Evolutionary conservation across 2,329 filamentous ascomycete species (phyloP).

Genomic region (Chaetoscypha palmicola): DNA sequence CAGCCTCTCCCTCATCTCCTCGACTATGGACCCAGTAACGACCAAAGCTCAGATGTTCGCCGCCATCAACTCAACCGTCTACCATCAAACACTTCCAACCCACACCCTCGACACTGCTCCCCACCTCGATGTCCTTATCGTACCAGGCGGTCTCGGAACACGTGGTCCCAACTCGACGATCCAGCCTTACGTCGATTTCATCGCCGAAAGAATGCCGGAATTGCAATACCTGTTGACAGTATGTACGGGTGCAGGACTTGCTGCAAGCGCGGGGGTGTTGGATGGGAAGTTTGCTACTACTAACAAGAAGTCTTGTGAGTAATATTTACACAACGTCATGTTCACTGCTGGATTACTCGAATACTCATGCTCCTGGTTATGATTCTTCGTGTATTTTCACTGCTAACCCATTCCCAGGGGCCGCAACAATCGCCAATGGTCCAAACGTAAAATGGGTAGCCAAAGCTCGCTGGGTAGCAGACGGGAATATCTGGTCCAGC

Average conservation of each 20-base stretch:
- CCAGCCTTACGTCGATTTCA: constrained; percentile 37
- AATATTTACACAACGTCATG: no score
- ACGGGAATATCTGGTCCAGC: constrained; percentile 61
- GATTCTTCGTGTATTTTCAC: no score
- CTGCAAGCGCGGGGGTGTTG: constrained; percentile 52
- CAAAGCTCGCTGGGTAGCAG: constrained; percentile 52
- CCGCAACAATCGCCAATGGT: constrained; percentile 38
- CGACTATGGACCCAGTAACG: constrained; percentile 22
- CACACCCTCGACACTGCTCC: constrained; percentile 18
- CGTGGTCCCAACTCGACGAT: constrained; percentile 30
- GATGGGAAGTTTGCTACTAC: constrained; percentile 56
- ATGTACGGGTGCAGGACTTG: constrained; percentile 56
- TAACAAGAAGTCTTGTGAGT: constrained; percentile 57
- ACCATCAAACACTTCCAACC: constrained; percentile 10
- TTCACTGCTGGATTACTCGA: no score
- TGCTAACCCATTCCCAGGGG: no score
- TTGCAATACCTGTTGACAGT: constrained; percentile 55
- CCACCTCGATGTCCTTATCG: constrained; percentile 39
- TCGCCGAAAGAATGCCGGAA: constrained; percentile 38
- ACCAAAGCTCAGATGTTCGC: constrained; percentile 11
- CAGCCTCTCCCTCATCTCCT: constrained; percentile 25
- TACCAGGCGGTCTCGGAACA: constrained; percentile 55
- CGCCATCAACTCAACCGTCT: constrained; percentile 16
- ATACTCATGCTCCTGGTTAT: no score
- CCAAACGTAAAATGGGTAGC: constrained; percentile 52